These are phyloP conservation scores for Fremontodendron californicum DNA, from an alignment of 345 rosid genomes.

Conservation along the genomic window DNA sequence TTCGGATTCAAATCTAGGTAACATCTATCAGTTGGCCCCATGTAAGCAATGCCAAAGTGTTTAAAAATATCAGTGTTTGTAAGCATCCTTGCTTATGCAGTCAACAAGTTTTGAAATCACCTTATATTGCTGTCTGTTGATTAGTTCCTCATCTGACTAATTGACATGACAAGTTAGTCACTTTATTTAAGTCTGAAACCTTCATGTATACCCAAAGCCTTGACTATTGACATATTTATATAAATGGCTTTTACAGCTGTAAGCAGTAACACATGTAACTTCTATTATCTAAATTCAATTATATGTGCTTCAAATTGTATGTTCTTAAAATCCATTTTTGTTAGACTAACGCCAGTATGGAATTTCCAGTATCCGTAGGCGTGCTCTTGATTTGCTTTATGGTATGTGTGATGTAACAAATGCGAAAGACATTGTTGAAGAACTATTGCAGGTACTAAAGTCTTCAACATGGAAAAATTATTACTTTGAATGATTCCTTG, in stretches of 20 bases:
- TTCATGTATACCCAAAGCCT: not conserved
- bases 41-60: not conserved
- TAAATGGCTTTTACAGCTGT: not conserved
- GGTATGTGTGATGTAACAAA: constrained; percentile 99
- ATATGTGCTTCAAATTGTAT: not conserved
- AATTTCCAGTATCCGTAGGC: constrained; percentile 83
- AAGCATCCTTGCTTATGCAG: not conserved
- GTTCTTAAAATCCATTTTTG: constrained; percentile 8
- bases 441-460: constrained; percentile 77
- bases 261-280: not conserved
- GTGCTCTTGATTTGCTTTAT: constrained; percentile 97
- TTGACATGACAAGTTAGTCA: not conserved
- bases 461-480: not conserved
- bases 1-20: not conserved
- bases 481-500: not conserved
- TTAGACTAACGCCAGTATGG: not conserved
- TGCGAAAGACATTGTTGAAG: constrained; percentile 99
- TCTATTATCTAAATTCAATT: not conserved
- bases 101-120: not conserved
- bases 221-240: not conserved
- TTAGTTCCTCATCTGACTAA: not conserved
- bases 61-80: not conserved
- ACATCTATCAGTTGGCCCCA: not conserved
- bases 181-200: not conserved
- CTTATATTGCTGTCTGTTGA: not conserved